These are phyloP conservation scores for Uncinocarpus reesii DNA, from an alignment of 2,329 filamentous ascomycete genomes.

Conservation along the genomic window DNA sequence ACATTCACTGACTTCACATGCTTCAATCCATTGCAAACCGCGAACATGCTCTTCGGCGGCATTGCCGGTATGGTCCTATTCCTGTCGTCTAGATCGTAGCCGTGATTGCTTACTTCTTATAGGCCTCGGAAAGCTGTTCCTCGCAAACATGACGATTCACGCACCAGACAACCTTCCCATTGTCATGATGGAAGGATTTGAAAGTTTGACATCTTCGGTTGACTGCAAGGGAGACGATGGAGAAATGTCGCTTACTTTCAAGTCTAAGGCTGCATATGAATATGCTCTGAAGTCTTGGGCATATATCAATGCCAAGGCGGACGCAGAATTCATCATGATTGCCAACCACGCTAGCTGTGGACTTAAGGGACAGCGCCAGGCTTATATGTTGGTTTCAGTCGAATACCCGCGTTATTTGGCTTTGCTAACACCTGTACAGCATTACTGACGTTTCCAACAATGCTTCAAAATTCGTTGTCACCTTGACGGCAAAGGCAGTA, in stretches of 20 bases:
- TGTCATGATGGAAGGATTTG: constrained; percentile 29
- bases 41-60: constrained; percentile 23
- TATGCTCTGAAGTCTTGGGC: constrained; percentile 24
- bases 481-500: constrained; percentile 17
- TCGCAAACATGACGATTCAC: constrained; percentile 28
- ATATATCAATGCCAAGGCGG: constrained; percentile 24
- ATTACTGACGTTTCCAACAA: constrained; percentile 20
- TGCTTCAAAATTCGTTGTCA: constrained; percentile 14
- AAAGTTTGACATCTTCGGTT: constrained; percentile 22
- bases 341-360: constrained; percentile 27
- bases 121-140: constrained; percentile 19
- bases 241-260: constrained; percentile 24
- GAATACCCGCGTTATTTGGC: background rate
- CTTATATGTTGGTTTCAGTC: constrained; percentile 19
- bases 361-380: constrained; percentile 22
- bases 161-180: constrained; percentile 22
- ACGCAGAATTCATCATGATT: constrained; percentile 26
- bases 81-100: background rate
- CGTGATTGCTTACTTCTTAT: background rate
- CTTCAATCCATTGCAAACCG: constrained; percentile 19
- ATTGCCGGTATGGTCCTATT: constrained; percentile 18
- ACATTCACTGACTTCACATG: constrained; percentile 18
- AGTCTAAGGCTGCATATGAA: constrained; percentile 22
- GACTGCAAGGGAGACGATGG: constrained; percentile 23
- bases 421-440: constrained; percentile 1